Evolutionary conservation across 805 yeast species (phyloP).

Genomic region (Yarrowia sp.): DNA sequence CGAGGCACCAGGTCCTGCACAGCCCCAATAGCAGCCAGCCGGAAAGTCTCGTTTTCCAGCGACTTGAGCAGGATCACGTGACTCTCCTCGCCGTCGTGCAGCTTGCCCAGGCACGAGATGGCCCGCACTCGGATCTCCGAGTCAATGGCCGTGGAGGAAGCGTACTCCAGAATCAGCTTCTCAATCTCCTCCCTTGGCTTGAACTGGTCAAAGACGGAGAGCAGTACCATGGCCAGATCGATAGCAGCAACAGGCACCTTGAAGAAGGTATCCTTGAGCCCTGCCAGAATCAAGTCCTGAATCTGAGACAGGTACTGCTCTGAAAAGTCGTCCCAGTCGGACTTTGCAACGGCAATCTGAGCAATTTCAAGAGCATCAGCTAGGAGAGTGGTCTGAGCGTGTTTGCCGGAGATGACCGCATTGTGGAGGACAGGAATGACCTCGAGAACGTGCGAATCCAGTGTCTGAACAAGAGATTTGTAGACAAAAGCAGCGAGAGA

Average conservation of each 20-base stretch:
- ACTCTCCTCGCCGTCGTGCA: constrained; percentile 27
- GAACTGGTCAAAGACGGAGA: background rate
- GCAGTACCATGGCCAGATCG: background rate
- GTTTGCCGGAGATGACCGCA: background rate
- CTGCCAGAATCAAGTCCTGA: constrained; percentile 36
- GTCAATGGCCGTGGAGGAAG: constrained; percentile 40
- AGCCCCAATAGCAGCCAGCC: constrained; percentile 38
- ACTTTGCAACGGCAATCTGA: background rate
- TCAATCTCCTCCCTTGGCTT: constrained; percentile 30
- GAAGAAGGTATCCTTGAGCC: constrained; percentile 41
- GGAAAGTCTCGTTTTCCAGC: constrained; percentile 42
- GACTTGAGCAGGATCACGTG: background rate
- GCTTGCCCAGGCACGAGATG: constrained; percentile 37
- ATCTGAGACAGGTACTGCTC: constrained; percentile 1
- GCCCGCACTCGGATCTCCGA: constrained; percentile 44
- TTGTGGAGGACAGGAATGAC: constrained; percentile 31
- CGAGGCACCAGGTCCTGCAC: constrained; percentile 33
- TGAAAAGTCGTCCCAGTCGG: background rate
- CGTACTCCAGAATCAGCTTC: constrained; percentile 40
- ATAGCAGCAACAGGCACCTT: constrained; percentile 33
- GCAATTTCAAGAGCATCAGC: constrained; percentile 6
- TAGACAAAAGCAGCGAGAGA: constrained; percentile 28
- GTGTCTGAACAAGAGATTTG: constrained; percentile 11
- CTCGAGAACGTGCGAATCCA: constrained; percentile 28
- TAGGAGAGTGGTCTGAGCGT: background rate